Evolutionary conservation across 2,329 filamentous ascomycete species (phyloP).

Genomic region (Xylariaceae sp.): DNA sequence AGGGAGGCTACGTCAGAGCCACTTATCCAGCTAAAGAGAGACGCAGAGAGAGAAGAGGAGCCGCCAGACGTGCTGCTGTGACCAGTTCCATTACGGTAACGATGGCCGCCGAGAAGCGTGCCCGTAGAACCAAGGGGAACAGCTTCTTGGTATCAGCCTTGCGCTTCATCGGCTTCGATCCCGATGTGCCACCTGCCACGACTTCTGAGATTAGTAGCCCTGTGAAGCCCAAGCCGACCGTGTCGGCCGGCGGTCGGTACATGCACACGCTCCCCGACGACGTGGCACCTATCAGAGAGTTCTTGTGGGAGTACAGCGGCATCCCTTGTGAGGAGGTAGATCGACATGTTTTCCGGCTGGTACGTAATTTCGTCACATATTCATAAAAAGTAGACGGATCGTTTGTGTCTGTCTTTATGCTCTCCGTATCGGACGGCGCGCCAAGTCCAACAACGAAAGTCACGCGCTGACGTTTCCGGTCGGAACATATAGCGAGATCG

Average conservation of each 20-base stretch:
- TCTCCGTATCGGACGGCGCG: background rate
- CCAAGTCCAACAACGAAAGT: background rate
- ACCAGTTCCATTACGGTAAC: background rate
- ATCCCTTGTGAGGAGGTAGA: constrained; percentile 27
- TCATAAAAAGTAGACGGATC: background rate
- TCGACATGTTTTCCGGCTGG: constrained; percentile 28
- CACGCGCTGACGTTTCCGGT: constrained; percentile 2
- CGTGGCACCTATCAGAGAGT: constrained; percentile 23
- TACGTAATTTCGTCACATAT: constrained; percentile 11
- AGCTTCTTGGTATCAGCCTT: constrained; percentile 12
- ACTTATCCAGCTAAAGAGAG: background rate
- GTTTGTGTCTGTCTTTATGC: too few species aligned
- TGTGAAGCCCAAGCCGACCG: background rate
- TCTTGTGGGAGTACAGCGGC: constrained; percentile 30
- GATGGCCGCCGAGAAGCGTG: constrained; percentile 7
- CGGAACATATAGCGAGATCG: constrained; percentile 37
- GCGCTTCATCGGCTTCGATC: constrained; percentile 13
- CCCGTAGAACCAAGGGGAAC: constrained; percentile 4
- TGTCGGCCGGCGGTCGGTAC: constrained; percentile 19
- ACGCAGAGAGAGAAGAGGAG: too few species aligned
- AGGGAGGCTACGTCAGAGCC: background rate
- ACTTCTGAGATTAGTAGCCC: background rate
- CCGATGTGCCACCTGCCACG: constrained; percentile 2
- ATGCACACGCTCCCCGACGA: constrained; percentile 28
- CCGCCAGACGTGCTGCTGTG: too few species aligned